These are phyloP conservation scores for Hypomyces perniciosus DNA, from an alignment of 2,329 filamentous ascomycete genomes.

Conservation along the genomic window DNA sequence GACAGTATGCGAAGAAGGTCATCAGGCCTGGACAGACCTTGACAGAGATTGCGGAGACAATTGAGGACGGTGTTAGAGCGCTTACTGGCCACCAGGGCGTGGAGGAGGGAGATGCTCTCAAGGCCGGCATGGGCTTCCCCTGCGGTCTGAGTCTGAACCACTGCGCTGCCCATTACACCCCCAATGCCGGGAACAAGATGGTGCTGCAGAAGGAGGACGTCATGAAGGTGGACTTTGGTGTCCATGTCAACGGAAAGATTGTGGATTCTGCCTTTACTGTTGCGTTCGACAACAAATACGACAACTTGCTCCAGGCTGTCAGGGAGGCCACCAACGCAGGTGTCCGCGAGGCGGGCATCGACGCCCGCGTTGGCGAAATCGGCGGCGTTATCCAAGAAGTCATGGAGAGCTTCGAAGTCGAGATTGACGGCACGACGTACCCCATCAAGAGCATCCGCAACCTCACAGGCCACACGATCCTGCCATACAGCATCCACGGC, in stretches of 20 bases:
- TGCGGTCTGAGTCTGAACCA: constrained; percentile 79
- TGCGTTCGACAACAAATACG: constrained; percentile 67
- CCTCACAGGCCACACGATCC: constrained; percentile 84
- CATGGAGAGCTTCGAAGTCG: constrained; percentile 90
- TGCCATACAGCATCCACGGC: constrained; percentile 84
- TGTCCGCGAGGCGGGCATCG: constrained; percentile 78
- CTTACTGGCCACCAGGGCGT: constrained; percentile 71
- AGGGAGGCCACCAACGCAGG: constrained; percentile 79
- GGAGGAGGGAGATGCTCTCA: constrained; percentile 69
- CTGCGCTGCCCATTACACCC: constrained; percentile 80
- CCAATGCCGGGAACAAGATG: constrained; percentile 79
- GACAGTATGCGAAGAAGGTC: constrained; percentile 73
- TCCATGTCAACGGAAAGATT: constrained; percentile 74
- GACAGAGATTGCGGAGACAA: constrained; percentile 79
- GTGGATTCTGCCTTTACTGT: constrained; percentile 79
- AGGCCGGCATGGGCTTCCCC: constrained; percentile 81
- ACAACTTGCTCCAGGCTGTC: constrained; percentile 67
- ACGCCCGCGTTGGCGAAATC: constrained; percentile 81
- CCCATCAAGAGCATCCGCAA: constrained; percentile 83
- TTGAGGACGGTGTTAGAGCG: constrained; percentile 74
- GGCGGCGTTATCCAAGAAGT: constrained; percentile 79
- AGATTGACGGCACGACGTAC: constrained; percentile 70
- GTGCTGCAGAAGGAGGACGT: constrained; percentile 68
- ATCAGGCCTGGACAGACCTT: constrained; percentile 77
- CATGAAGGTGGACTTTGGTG: constrained; percentile 77